A percentile compares a stretch with the other conserved stretches of the same genome.
Evolutionary conservation across 1,139 yeast genomes (phyloP).

Genomic region (Wickerhamomyces sp.): DNA sequence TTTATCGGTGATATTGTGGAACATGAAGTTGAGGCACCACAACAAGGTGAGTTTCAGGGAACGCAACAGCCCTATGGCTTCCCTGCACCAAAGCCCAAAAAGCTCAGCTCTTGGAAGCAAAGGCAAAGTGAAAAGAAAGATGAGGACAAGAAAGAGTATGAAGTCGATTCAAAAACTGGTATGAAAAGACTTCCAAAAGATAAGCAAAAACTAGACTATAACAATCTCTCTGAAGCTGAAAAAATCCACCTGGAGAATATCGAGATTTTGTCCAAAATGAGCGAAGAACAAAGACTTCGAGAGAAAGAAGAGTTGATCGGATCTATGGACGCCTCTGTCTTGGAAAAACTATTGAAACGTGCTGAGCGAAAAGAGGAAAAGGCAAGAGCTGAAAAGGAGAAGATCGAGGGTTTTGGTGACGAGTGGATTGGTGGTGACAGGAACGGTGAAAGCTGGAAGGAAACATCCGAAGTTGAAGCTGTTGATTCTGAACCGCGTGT

Average conservation of each 20-base stretch:
- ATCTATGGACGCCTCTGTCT: slow-evolving; percentile 62
- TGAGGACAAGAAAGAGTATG: slow-evolving; percentile 13
- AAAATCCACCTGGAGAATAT: slow-evolving; percentile 75
- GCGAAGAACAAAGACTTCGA: slow-evolving; percentile 55
- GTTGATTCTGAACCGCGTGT: slow-evolving; percentile 32
- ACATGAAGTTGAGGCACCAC: slow-evolving; percentile 40
- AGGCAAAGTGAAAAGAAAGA: slow-evolving; percentile 31
- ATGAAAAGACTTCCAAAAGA: slow-evolving; percentile 18
- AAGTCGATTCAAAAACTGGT: slow-evolving; percentile 17
- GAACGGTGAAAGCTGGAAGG: slow-evolving; percentile 29
- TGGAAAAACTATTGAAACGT: slow-evolving; percentile 46
- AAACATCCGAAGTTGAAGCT: slow-evolving; percentile 24
- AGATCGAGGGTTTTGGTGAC: slow-evolving; percentile 59
- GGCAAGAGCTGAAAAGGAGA: slow-evolving; percentile 39
- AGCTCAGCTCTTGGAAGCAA: slow-evolving; percentile 29
- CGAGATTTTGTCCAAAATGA: slow-evolving; percentile 56
- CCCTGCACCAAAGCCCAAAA: slow-evolving; percentile 13
- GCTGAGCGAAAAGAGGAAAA: slow-evolving; percentile 33
- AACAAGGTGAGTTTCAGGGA: slow-evolving; percentile 23
- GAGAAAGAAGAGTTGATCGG: slow-evolving; percentile 66
- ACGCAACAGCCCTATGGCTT: slow-evolving; percentile 10
- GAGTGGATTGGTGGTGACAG: slow-evolving; percentile 71
- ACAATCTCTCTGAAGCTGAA: slow-evolving; percentile 51
- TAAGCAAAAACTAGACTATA: slow-evolving; percentile 16
- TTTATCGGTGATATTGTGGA: slow-evolving; percentile 74